Base-by-base conservation (phyloP, 176 grass and related monocot species). In the Bolboschoenus planiculmis region DNA sequence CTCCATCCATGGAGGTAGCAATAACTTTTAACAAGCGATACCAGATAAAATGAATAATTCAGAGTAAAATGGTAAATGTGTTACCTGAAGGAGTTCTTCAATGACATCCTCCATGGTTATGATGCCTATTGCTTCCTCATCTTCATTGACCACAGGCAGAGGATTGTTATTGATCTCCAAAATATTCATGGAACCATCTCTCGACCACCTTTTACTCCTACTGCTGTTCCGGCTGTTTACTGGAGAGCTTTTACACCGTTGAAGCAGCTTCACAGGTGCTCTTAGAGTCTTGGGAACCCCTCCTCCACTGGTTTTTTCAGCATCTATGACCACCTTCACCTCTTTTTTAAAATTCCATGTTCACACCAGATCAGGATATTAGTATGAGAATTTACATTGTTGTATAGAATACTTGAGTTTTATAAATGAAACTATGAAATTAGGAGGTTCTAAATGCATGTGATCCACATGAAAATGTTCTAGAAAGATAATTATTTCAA, bases 31-130 rank as follows among this genome's bases (percentile, higher is more conserved):
- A 71, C 35, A 39, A 42, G 23, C 2, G 10, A 46, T 3, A 46
- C n/a, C 9, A 48, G 24, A n/a, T 10, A 18, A 29, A 50, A 30
- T 11, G 15, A 30, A 48, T 13, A 75, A 15, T 14, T 29, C 23
- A 15, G 10, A 10, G 21, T 31, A 75, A 75, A 75, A 30, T 37
- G 16, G 16, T 20, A n/a, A 66, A 36, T 66, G 33, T 80, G 84
- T 78, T 70, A 98, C 92, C 96, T 98, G 96, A 6, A 99, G 85
- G 56, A 99, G 90, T 60, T 99, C 96, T 81, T 99, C 96, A n/a
- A 99, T 99, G 46, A 95, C 96, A 85, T 99, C 96, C 82, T 99
- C 92, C 96, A 99, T 99, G 26, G 96, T 99, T 78, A 99, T 99
- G 75, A 93, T 91, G 1, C 96, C 96, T 7, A 90, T 83, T 14